These are phyloP conservation scores for Ophiostoma novo-ulmi DNA, from an alignment of 2,329 filamentous ascomycete species.

Conservation along the genomic window DNA sequence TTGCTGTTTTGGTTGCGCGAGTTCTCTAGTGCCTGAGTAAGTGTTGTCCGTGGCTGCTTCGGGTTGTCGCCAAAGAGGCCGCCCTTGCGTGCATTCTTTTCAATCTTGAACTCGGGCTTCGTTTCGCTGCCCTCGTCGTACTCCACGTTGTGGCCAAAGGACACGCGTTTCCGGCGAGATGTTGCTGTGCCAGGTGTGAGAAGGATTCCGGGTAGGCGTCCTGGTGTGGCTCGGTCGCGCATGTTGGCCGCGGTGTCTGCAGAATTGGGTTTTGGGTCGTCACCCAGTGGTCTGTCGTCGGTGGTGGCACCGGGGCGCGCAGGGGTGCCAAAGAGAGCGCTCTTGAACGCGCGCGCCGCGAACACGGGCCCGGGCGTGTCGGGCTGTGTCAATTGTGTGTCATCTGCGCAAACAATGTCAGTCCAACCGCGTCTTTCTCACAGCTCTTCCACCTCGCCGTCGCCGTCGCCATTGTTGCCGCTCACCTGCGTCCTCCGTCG, in stretches of 20 bases:
- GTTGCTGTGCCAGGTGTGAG: slow-evolving; percentile 60
- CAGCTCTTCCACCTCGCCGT: background rate
- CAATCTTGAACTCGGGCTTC: slow-evolving; percentile 30
- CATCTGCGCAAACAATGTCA: slow-evolving; percentile 31
- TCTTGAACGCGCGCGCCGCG: slow-evolving; percentile 60
- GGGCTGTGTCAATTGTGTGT: slow-evolving; percentile 51
- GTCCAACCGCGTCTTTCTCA: slow-evolving; percentile 14
- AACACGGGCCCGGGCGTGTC: slow-evolving; percentile 64
- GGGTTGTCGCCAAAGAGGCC: slow-evolving; percentile 24
- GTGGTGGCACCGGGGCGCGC: slow-evolving; percentile 33
- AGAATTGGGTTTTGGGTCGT: slow-evolving; percentile 33
- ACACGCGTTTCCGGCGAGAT: slow-evolving; percentile 58
- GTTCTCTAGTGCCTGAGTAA: slow-evolving; percentile 46
- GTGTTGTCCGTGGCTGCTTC: slow-evolving; percentile 35
- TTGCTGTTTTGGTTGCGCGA: slow-evolving; percentile 32
- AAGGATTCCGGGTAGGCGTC: slow-evolving; percentile 51
- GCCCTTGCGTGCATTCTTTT: slow-evolving; percentile 26
- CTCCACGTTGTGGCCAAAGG: slow-evolving; percentile 55
- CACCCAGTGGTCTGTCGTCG: slow-evolving; percentile 28
- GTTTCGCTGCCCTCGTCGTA: slow-evolving; percentile 38
- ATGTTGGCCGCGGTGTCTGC: slow-evolving; percentile 26
- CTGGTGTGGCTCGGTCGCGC: slow-evolving; percentile 22
- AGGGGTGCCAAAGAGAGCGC: slow-evolving; percentile 58
- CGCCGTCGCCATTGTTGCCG: background rate
- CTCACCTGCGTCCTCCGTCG: slow-evolving; percentile 23